Evolutionary conservation across 176 grass and related monocot genomes (phyloP), one percentile per base, ranked within the genome.

Genomic region (Raddia distichophylla): DNA sequence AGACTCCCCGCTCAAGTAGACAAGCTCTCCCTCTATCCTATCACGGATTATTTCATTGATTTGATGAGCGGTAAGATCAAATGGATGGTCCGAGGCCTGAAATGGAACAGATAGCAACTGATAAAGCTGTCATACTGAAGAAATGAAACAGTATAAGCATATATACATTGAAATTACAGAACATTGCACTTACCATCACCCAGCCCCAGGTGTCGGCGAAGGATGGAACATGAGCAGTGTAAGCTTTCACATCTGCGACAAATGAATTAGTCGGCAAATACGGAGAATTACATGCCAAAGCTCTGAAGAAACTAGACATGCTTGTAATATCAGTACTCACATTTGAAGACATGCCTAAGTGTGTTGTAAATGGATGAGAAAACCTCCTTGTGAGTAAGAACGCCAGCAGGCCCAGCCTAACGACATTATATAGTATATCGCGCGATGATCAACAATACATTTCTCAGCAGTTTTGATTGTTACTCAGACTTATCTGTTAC

Each of bases 331-430:
- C 35, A 60, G 17, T 22, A 82, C 86, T 84, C 77, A 93, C 88
- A 87, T 83, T 86, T 88, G 86, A 96, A 95, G 66, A 92, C 93
- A 59, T 88, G 85, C 43, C 63, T 86, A 18, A 95, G 85, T 11
- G 93, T 95, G 85, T 95, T 92, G 85, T 95, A 78, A 34, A 95
- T 92, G 76, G 90, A 92, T 0, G 93, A 92, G 83, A 92, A 96
- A 37, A 93, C 93, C 86, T 96, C 75, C 69, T 81, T 93, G 67
- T 93, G 93, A 1, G 90, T 90, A 7, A 96, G 86, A 45, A 96
- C 83, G 56, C 90, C 93, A 2, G 93, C 93, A 14, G 93, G 93
- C 10, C 93, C 93, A 61, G 93, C 93, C 90, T 95, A 48, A 46
- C 37, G 60, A 60, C 13, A 13, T 40, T 5, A 40, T 40, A 40